Base-by-base conservation (phyloP, 495 filamentous ascomycete genomes). In the Xylaria cubensis region DNA sequence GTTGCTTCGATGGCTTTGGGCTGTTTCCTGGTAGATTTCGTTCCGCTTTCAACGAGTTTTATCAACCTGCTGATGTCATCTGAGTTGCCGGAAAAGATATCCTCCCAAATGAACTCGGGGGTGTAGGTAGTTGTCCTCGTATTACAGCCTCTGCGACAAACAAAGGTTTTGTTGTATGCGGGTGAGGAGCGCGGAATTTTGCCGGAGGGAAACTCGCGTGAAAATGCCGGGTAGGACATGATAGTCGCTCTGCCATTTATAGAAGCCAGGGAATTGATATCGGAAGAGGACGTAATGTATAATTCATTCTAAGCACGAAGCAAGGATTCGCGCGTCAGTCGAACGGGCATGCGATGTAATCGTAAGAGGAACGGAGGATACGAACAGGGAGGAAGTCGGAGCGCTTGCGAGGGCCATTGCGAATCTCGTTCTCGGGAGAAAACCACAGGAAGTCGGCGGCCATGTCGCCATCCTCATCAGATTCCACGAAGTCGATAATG, bases 101-200 rank as follows among this genome's bases (percentile, higher is more conserved):
- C 87, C 76, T 97, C 94, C 96, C 96, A 99, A 6, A 88, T 72
- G 72, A 98, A 97, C 76, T 98, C 97, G 5, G 94, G 89, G 0
- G 96, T 98, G 78, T 98, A 99, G 44, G 91, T 93, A 39, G 93
- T 90, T 39, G 94, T 97, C 42, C 93, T 83, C 5, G 93, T 92
- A 77, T 94, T 97, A 73, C 94, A 95, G 5, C 94, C 97, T 78
- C 95, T 85, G 36, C 95, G 90, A 78, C 96, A 98, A 62, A 98
- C 83, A 76, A 98, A 97, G 34, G 92, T 90, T 81, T 97, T 98
- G 74, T 94, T 94, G 76, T 88, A 91, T 74, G 97, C 92, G 42
- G 87, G 88, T 8, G 92, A 91, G 64, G 85, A 88, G 72, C 90
- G 89, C 3, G 94, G 90, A 2, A 97, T 86, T 68, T 88, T 90